These are phyloP conservation scores for Podospora bellae-mahoneyi DNA, from an alignment of 495 filamentous ascomycete species.

Conservation along the genomic window DNA sequence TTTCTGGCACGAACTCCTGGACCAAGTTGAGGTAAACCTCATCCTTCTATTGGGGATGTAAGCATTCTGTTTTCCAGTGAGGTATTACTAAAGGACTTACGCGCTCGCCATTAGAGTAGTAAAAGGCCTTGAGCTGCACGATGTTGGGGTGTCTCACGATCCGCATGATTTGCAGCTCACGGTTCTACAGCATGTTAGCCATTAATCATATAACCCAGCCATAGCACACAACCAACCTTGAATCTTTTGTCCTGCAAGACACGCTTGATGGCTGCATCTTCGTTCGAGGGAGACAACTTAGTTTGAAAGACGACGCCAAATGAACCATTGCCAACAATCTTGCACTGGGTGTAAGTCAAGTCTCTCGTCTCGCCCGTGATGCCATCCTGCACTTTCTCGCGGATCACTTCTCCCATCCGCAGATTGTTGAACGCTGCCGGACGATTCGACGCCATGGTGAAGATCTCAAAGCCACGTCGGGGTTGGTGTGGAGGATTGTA, in stretches of 20 bases:
- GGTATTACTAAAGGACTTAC: slow-evolving; percentile 51
- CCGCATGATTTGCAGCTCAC: slow-evolving; percentile 98
- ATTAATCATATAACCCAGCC: not conserved
- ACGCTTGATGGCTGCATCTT: slow-evolving; percentile 98
- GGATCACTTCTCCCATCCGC: slow-evolving; percentile 78
- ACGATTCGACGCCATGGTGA: slow-evolving; percentile 49
- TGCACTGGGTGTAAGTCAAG: slow-evolving; percentile 98
- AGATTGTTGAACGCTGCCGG: slow-evolving; percentile 52
- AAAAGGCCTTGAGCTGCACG: slow-evolving; percentile 97
- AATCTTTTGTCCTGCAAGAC: slow-evolving; percentile 98
- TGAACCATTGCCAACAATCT: slow-evolving; percentile 99
- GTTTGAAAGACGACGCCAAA: slow-evolving; percentile 99
- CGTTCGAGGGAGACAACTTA: slow-evolving; percentile 92
- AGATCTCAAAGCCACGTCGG: slow-evolving; percentile 25
- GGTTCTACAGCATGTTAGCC: slow-evolving; percentile 66
- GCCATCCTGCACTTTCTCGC: slow-evolving; percentile 98
- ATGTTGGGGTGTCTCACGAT: slow-evolving; percentile 99
- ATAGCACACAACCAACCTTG: slow-evolving; percentile 60
- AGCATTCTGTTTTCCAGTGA: slow-evolving; percentile 14
- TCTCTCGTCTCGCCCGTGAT: slow-evolving; percentile 93
- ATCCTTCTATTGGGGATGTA: slow-evolving; percentile 67
- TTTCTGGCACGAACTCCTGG: slow-evolving; percentile 97
- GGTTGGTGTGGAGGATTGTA: slow-evolving; percentile 27
- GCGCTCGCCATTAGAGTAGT: slow-evolving; percentile 97
- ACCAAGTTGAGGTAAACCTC: slow-evolving; percentile 99